These are phyloP conservation scores for Saccharomycopsis fodiens DNA, from an alignment of 805 yeast genomes.

Conservation along the genomic window DNA sequence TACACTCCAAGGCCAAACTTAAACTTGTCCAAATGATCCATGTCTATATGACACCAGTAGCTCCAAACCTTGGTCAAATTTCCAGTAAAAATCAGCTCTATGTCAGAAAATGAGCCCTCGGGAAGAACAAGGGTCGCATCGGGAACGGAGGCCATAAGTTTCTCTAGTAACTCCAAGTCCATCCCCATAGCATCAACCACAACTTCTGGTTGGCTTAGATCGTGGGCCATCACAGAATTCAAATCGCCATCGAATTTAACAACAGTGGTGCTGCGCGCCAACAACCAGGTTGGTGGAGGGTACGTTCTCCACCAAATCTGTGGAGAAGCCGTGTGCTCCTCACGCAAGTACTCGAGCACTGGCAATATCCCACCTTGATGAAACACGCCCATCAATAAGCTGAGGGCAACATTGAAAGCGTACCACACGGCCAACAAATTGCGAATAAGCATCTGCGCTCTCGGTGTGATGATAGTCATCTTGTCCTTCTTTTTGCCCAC, in stretches of 20 bases:
- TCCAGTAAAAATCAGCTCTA: background rate
- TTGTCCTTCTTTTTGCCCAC: constrained; percentile 2
- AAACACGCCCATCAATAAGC: constrained; percentile 62
- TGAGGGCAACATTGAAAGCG: constrained; percentile 52
- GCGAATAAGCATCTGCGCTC: constrained; percentile 13
- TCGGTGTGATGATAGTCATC: constrained; percentile 15
- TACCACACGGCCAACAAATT: constrained; percentile 41
- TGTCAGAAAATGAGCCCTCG: background rate
- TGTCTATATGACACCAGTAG: constrained; percentile 47
- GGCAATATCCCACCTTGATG: constrained; percentile 92
- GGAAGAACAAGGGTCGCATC: background rate
- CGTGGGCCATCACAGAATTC: background rate
- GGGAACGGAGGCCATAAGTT: background rate
- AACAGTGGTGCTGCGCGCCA: constrained; percentile 25
- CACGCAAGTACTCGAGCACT: constrained; percentile 39
- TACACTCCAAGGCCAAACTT: background rate
- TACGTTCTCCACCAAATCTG: constrained; percentile 92
- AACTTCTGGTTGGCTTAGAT: background rate
- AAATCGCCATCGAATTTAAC: constrained; percentile 17
- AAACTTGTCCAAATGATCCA: constrained; percentile 60
- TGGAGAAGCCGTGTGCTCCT: constrained; percentile 24
- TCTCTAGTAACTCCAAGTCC: constrained; percentile 22
- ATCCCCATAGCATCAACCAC: constrained; percentile 43
- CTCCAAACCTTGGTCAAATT: constrained; percentile 26
- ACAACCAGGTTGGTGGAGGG: constrained; percentile 86